Evolutionary conservation across 2,329 filamentous ascomycete species (phyloP).

Genomic region (Paramyrothecium roridum): DNA sequence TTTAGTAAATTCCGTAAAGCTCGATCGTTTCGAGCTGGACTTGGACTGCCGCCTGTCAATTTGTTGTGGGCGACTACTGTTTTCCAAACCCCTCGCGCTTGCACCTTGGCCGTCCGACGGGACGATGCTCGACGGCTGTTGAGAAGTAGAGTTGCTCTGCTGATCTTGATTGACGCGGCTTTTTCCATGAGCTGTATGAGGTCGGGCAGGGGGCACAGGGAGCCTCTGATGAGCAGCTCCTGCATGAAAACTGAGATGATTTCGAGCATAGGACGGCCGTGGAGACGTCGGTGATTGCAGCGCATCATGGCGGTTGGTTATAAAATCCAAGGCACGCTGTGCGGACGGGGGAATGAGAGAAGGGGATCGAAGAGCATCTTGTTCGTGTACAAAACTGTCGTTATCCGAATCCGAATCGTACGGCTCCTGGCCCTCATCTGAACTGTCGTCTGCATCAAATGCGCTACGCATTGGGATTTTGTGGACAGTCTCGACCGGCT

Average conservation of each 20-base stretch:
- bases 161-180: conserved; percentile 31
- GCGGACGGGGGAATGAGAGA: conserved; percentile 41
- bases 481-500: conserved; percentile 27
- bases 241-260: conserved; percentile 27
- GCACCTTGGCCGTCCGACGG: neutral
- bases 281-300: conserved; percentile 26
- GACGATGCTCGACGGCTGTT: too few species aligned
- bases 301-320: conserved; percentile 39
- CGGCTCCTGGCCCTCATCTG: conserved; percentile 36
- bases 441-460: conserved; percentile 49
- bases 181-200: conserved; percentile 53
- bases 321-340: conserved; percentile 48
- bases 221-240: conserved; percentile 13
- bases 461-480: conserved; percentile 40
- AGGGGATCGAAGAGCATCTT: conserved; percentile 16
- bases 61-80: neutral
- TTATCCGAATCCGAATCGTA: conserved; percentile 38
- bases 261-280: conserved; percentile 25
- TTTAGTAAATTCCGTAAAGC: conserved; percentile 60
- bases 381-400: conserved; percentile 32
- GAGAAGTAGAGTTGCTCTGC: neutral
- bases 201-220: conserved; percentile 31
- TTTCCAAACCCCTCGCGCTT: neutral
- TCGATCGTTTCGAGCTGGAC: conserved; percentile 55
- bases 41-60: conserved; percentile 49